Evolutionary conservation across 257 asterid genomes (phyloP).

Genomic region (Capsicum pubescens): DNA sequence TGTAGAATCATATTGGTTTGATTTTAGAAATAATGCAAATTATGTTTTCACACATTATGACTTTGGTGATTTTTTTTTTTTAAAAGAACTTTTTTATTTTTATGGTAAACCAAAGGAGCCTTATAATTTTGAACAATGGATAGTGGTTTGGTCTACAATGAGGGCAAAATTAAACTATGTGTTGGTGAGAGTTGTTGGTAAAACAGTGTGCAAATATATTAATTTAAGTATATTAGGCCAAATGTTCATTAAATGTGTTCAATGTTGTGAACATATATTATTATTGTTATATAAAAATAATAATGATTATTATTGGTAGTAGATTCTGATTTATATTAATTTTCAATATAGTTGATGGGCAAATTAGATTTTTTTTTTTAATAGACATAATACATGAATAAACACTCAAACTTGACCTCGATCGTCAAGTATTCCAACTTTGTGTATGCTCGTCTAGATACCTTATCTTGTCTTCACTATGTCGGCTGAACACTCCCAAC

Average conservation of each 20-base stretch:
- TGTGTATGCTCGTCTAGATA: too few species aligned
- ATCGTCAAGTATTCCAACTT: too few species aligned
- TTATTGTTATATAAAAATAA: not conserved
- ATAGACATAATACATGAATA: too few species aligned
- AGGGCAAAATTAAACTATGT: not conserved
- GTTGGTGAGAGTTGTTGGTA: not conserved
- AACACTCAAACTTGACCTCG: too few species aligned
- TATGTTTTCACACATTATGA: not conserved
- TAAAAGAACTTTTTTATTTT: not conserved
- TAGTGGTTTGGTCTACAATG: conserved; percentile 18
- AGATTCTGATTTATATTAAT: not conserved
- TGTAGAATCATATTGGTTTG: not conserved
- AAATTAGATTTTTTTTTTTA: too few species aligned
- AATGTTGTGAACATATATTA: not conserved
- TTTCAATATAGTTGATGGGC: too few species aligned
- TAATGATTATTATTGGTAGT: not conserved
- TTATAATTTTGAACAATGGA: not conserved
- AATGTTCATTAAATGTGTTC: conserved; percentile 14
- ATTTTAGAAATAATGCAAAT: not conserved
- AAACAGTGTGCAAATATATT: not conserved
- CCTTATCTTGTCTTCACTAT: too few species aligned
- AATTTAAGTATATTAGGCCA: not conserved
- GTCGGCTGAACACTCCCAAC: too few species aligned
- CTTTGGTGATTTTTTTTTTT: not conserved
- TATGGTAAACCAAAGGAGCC: not conserved